Evolutionary conservation across 106 monocot genomes (phyloP).

Genomic region (Apostasia ramifera): DNA sequence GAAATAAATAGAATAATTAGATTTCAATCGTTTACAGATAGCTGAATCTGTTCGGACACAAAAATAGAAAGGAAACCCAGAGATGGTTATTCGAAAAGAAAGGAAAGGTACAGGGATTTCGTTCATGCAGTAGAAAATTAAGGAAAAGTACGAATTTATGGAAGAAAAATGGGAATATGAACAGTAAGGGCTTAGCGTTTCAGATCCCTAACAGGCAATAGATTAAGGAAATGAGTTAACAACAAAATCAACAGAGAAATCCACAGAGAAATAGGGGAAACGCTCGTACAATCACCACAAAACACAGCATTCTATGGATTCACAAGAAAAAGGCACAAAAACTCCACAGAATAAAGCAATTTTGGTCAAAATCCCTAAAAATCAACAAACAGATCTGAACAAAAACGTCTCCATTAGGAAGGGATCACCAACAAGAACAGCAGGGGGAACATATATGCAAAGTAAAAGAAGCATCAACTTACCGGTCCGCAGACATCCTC

Average conservation of each 20-base stretch:
- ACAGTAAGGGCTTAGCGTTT: background rate
- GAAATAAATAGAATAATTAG: background rate
- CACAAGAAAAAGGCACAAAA: background rate
- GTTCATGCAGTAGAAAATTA: background rate
- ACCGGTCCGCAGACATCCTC: slow-evolving; percentile 48
- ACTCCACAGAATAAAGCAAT: background rate
- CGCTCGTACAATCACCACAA: too few species aligned
- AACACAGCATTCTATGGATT: slow-evolving; percentile 2
- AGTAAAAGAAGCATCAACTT: background rate
- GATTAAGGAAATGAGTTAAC: background rate
- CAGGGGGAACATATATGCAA: background rate
- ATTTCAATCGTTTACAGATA: background rate
- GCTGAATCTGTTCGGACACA: too few species aligned
- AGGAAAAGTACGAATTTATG: slow-evolving; percentile 3
- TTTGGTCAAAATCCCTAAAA: background rate
- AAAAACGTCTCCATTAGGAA: background rate
- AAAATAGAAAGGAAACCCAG: background rate
- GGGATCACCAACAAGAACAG: background rate
- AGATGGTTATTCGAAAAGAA: background rate
- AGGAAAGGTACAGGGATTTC: too few species aligned
- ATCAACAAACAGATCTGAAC: background rate
- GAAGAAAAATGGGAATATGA: background rate
- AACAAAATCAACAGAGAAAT: background rate
- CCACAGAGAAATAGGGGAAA: background rate
- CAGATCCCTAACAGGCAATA: background rate